These are phyloP conservation scores for Debaryomycetaceae sp. DNA, from an alignment of 1,139 yeast species.

Conservation along the genomic window DNA sequence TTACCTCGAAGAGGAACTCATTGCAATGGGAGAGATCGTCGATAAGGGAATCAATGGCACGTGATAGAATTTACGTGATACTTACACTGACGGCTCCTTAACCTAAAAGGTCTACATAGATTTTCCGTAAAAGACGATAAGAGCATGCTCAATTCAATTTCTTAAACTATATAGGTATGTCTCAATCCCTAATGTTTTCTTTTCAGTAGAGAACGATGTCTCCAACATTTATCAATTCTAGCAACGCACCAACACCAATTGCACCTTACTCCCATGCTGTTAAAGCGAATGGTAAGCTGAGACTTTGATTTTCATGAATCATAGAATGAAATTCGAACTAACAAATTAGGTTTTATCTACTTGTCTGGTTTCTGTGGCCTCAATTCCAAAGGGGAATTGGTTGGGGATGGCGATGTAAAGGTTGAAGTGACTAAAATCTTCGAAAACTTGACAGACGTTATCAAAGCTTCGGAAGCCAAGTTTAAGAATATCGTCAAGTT, in stretches of 20 bases:
- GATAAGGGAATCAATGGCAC: slow-evolving; percentile 1
- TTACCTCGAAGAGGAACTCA: slow-evolving; percentile 3
- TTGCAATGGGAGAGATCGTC: slow-evolving; percentile 2
- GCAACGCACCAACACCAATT: not conserved
- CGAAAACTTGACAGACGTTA: slow-evolving; percentile 3
- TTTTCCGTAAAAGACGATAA: no score
- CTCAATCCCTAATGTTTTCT: not conserved
- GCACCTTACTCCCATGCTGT: slow-evolving; percentile 2
- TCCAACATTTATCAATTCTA: not conserved
- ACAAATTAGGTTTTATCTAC: slow-evolving; percentile 1
- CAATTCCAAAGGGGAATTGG: slow-evolving; percentile 1
- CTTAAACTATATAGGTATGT: not conserved
- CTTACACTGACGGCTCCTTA: no score
- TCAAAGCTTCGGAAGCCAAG: not conserved
- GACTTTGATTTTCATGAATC: not conserved
- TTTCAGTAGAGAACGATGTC: not conserved
- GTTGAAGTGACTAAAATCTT: slow-evolving; percentile 2
- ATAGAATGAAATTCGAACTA: not conserved
- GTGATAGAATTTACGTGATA: not conserved
- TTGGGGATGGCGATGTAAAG: slow-evolving; percentile 4
- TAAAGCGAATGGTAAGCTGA: slow-evolving; percentile 1
- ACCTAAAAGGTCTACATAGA: no score
- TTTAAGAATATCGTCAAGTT: slow-evolving; percentile 1
- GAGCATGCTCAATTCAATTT: not conserved
- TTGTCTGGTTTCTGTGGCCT: slow-evolving; percentile 3